Conservation (phyloP, 441 rosid species). For the Populus hybrid region DNA sequence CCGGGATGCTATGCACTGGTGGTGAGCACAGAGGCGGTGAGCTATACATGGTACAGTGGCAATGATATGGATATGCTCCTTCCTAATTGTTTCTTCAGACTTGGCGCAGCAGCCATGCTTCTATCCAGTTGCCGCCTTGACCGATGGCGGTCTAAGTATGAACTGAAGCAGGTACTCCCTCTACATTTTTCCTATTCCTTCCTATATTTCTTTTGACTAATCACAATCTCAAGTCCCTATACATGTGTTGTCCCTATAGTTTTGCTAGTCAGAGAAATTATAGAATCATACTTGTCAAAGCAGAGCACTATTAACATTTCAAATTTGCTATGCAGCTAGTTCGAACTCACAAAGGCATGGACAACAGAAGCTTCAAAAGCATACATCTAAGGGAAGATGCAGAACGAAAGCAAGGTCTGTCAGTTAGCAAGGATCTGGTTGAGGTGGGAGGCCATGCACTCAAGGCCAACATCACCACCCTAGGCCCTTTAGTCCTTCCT, state of each 20-base stretch:
- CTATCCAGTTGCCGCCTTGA: slow-evolving; percentile 56
- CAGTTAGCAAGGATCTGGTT: slow-evolving; percentile 44
- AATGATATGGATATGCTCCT: slow-evolving; percentile 52
- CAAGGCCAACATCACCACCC: slow-evolving; percentile 53
- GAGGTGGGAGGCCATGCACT: slow-evolving; percentile 54
- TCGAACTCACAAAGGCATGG: slow-evolving; percentile 63
- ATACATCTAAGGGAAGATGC: slow-evolving; percentile 49
- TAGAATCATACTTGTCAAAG: background rate
- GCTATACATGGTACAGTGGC: slow-evolving; percentile 58
- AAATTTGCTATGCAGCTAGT: slow-evolving; percentile 37
- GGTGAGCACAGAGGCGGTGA: slow-evolving; percentile 61
- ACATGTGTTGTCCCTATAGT: background rate
- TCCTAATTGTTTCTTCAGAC: slow-evolving; percentile 64
- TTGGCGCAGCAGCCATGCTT: slow-evolving; percentile 73
- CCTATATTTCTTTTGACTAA: background rate
- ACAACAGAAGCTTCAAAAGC: slow-evolving; percentile 49
- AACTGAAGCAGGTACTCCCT: slow-evolving; percentile 48
- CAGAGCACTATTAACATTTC: background rate
- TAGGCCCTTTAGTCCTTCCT: slow-evolving; percentile 50
- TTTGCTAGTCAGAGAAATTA: background rate
- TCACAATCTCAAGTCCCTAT: background rate
- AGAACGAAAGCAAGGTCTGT: slow-evolving; percentile 44
- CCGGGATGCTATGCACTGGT: slow-evolving; percentile 57
- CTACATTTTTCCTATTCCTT: background rate
- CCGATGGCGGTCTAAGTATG: slow-evolving; percentile 60